Conservation (phyloP, 805 yeast species). For the Wickerhamomyces chaumierensis region DNA sequence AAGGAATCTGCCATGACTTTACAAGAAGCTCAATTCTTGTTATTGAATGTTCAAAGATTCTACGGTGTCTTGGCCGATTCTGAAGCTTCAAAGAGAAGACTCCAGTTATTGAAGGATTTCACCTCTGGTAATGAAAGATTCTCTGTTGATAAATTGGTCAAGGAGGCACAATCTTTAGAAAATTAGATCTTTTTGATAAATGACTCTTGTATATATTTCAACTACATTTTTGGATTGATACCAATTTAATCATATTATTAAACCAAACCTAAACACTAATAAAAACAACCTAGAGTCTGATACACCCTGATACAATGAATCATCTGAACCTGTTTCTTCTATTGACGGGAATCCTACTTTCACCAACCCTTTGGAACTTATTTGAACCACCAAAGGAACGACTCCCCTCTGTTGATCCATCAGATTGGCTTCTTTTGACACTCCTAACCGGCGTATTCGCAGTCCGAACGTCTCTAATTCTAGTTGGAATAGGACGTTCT, state of each 20-base stretch:
- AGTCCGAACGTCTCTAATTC: no score
- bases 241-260: no score
- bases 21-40: slow-evolving; percentile 68
- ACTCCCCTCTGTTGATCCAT: not conserved
- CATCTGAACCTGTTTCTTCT: not conserved
- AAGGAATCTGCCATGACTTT: slow-evolving; percentile 52
- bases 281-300: no score
- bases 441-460: no score
- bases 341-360: not conserved
- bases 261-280: no score
- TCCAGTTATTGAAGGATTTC: slow-evolving; percentile 52
- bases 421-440: not conserved
- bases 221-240: no score
- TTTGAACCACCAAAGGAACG: not conserved
- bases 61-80: slow-evolving; percentile 54
- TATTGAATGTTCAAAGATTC: slow-evolving; percentile 70
- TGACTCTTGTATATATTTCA: not conserved
- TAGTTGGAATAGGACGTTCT: not conserved
- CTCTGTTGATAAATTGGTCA: slow-evolving; percentile 52
- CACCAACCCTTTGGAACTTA: not conserved
- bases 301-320: no score
- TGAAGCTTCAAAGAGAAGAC: slow-evolving; percentile 35
- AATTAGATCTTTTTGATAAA: slow-evolving; percentile 4
- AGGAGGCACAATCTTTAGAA: slow-evolving; percentile 67
- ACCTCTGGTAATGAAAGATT: slow-evolving; percentile 61